A percentile compares a stretch with the other conserved stretches of the same genome.
phyloP scores from a whole-genome alignment of 768 basidiomycete species.

The Termitomyces sp. region DNA sequence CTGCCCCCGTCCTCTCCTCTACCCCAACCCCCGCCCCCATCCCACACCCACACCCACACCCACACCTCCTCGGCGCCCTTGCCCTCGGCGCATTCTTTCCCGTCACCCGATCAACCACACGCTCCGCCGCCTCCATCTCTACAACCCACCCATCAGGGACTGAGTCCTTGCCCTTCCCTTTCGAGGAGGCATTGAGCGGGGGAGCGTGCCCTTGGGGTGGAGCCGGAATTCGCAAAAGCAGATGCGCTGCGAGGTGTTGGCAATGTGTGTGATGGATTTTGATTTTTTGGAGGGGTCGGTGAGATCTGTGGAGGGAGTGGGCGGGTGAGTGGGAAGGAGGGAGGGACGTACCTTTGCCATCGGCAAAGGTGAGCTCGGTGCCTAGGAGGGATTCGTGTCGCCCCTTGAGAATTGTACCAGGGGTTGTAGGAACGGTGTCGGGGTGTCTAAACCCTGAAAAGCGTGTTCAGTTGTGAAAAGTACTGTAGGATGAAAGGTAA shows the following conservation, averaged over 20 bases:
- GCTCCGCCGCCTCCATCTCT: constrained; percentile 3
- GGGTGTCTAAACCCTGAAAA: constrained; percentile 68
- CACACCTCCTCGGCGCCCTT: constrained; percentile 2
- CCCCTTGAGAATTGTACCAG: constrained; percentile 73
- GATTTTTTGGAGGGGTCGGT: constrained; percentile 47
- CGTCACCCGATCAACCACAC: constrained; percentile 23
- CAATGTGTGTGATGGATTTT: constrained; percentile 50
- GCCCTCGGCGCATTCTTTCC: constrained; percentile 21
- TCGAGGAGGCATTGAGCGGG: neutral
- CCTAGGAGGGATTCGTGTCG: constrained; percentile 65
- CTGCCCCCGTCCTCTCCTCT: neutral
- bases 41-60: neutral
- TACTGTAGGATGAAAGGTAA: neutral
- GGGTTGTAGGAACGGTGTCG: constrained; percentile 73
- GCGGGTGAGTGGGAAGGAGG: neutral
- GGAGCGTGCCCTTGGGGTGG: constrained; percentile 30
- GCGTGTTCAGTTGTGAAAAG: neutral
- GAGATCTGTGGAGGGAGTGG: constrained; percentile 29
- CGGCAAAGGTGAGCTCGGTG: constrained; percentile 73
- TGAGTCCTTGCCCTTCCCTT: constrained; percentile 11
- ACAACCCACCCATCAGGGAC: constrained; percentile 4
- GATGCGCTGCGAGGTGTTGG: constrained; percentile 65
- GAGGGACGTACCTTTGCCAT: constrained; percentile 52
- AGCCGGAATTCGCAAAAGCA: constrained; percentile 72
- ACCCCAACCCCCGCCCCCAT: neutral